Evolutionary conservation across 1,284 basidiomycete species (phyloP).

Genomic region (Hymenochaete sp.): DNA sequence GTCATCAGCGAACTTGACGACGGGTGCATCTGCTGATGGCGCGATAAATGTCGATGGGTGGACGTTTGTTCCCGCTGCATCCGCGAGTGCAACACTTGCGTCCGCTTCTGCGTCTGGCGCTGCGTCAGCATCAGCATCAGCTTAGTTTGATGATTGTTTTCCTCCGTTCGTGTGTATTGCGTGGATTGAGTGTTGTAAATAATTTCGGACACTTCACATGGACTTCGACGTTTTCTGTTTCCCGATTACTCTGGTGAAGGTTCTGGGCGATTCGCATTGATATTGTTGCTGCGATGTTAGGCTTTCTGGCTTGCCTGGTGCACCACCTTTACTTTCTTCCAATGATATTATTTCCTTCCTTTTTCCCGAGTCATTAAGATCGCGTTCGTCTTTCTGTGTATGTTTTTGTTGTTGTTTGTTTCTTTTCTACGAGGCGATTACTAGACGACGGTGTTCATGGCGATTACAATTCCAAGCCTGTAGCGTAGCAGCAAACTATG

Average conservation of each 20-base stretch:
- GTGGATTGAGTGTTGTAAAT: slow-evolving; percentile 11
- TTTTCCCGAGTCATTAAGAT: too few species aligned
- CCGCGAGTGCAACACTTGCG: not conserved
- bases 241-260: not conserved
- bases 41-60: slow-evolving; percentile 27
- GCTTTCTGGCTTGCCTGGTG: slow-evolving; percentile 11
- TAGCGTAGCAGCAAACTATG: too few species aligned
- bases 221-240: not conserved
- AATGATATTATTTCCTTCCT: slow-evolving; percentile 2
- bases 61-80: slow-evolving; percentile 16
- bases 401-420: too few species aligned
- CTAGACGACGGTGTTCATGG: not conserved
- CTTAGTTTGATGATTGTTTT: not conserved
- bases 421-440: not conserved
- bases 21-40: slow-evolving; percentile 35
- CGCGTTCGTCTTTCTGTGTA: not conserved
- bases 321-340: slow-evolving; percentile 3
- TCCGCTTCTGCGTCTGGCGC: not conserved
- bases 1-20: slow-evolving; percentile 27
- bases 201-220: not conserved
- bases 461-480: too few species aligned
- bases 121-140: not conserved
- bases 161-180: not conserved
- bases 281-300: not conserved
- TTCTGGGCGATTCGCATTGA: too few species aligned